These are phyloP conservation scores for Aspergillus udagawae DNA, from an alignment of 2,329 filamentous ascomycete genomes.

Conservation along the genomic window DNA sequence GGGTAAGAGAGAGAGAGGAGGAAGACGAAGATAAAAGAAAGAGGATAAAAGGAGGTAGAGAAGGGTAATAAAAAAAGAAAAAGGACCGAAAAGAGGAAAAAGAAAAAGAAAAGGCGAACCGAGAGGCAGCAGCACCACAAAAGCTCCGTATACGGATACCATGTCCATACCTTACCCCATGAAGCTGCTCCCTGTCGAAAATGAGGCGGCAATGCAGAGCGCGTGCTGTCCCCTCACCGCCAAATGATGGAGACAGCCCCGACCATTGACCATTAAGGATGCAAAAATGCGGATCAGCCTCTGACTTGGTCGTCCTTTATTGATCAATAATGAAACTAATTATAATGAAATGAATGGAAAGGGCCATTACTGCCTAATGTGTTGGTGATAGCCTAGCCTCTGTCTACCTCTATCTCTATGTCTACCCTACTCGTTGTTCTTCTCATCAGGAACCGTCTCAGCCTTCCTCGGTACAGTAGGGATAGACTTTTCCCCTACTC, in stretches of 20 bases:
- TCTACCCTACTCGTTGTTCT: background rate
- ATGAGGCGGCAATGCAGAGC: constrained; percentile 21
- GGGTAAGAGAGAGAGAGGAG: constrained; percentile 5
- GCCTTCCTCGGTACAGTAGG: background rate
- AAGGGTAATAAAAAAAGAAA: constrained; percentile 2
- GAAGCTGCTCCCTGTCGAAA: constrained; percentile 3
- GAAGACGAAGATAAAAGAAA: constrained; percentile 6
- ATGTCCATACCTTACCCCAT: too few relatives aligned
- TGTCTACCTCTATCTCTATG: background rate
- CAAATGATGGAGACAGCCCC: constrained; percentile 1
- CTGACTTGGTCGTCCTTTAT: background rate
- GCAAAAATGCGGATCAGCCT: background rate
- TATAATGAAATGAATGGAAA: background rate
- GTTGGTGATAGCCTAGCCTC: background rate
- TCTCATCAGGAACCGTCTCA: background rate
- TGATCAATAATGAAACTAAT: background rate
- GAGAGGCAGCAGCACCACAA: background rate
- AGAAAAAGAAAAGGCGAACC: constrained; percentile 8
- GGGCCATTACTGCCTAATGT: background rate
- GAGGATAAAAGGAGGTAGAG: background rate
- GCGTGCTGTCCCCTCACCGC: constrained; percentile 11
- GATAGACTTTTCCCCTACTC: background rate
- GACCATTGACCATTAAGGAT: background rate
- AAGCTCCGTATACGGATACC: too few relatives aligned
- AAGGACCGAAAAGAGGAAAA: constrained; percentile 7